Conservation (phyloP, 2,329 filamentous ascomycete genomes). For the Dothidotthia symphoricarpi region DNA sequence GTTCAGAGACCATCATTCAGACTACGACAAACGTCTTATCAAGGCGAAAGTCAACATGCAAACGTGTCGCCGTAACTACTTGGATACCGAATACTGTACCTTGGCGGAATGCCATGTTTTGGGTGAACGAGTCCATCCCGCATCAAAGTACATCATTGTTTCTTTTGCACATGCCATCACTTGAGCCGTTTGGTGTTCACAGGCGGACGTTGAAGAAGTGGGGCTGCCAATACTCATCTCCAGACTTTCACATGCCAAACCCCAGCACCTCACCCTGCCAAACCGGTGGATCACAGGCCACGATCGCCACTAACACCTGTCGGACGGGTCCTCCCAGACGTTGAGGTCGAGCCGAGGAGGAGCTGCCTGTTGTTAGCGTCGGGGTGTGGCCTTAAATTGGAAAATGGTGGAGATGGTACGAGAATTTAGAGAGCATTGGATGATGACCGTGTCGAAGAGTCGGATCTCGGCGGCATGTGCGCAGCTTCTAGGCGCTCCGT, state of each 20-base stretch:
- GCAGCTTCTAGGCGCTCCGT: no score
- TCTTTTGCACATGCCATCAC: no score
- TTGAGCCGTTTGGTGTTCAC: neutral
- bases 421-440: neutral
- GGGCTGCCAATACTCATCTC: slow-evolving; percentile 7
- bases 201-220: slow-evolving; percentile 9
- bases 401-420: neutral
- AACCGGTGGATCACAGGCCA: slow-evolving; percentile 10
- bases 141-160: no score
- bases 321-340: slow-evolving; percentile 6
- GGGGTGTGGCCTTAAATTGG: neutral
- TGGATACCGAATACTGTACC: no score
- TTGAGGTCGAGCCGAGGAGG: neutral
- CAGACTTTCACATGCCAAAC: slow-evolving; percentile 27
- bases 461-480: no score
- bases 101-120: no score
- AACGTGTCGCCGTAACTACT: no score
- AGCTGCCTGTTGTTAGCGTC: neutral
- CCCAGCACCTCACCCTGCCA: slow-evolving; percentile 4
- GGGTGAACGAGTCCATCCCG: no score
- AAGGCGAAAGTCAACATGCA: no score
- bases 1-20: no score
- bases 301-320: slow-evolving; percentile 19
- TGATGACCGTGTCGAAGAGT: neutral
- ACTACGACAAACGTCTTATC: no score